A percentile compares a stretch with the other conserved stretches of the same genome.
These are phyloP conservation scores for Nicotiana undulata DNA, from an alignment of 257 asterid species.

Conservation along the genomic window DNA sequence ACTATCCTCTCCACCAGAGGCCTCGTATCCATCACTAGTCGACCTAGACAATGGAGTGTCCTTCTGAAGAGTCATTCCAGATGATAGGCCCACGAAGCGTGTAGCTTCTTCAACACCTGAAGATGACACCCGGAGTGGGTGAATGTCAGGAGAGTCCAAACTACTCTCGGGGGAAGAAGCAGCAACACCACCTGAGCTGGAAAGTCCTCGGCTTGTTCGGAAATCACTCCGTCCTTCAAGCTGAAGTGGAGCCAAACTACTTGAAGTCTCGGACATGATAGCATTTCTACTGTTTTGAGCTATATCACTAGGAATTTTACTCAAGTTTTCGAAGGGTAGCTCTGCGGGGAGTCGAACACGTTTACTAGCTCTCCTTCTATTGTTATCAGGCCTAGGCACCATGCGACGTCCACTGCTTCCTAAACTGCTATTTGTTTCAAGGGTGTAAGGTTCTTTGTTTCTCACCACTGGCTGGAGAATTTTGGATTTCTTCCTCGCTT, in stretches of 20 bases:
- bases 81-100: conserved; percentile 37
- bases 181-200: conserved; percentile 34
- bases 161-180: conserved; percentile 94
- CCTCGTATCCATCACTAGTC: conserved; percentile 93
- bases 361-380: conserved; percentile 62
- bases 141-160: conserved; percentile 74
- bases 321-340: conserved; percentile 40
- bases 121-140: conserved; percentile 57
- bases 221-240: conserved; percentile 62
- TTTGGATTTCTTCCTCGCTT: conserved; percentile 87
- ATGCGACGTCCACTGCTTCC: conserved; percentile 63
- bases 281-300: conserved; percentile 26
- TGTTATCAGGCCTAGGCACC: conserved; percentile 42
- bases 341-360: conserved; percentile 85
- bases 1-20: conserved; percentile 98
- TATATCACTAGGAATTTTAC: conserved; percentile 25
- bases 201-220: conserved; percentile 28
- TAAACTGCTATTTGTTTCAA: conserved; percentile 55
- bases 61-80: conserved; percentile 26
- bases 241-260: conserved; percentile 61
- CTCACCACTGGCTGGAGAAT: conserved; percentile 62
- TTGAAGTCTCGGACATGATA: conserved; percentile 36
- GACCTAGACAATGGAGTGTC: conserved; percentile 70
- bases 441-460: conserved; percentile 31
- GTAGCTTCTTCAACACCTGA: conserved; percentile 54